These are phyloP conservation scores for Edhazardia aedis DNA, from an alignment of 371 early-diverging fungal species.

Conservation along the genomic window DNA sequence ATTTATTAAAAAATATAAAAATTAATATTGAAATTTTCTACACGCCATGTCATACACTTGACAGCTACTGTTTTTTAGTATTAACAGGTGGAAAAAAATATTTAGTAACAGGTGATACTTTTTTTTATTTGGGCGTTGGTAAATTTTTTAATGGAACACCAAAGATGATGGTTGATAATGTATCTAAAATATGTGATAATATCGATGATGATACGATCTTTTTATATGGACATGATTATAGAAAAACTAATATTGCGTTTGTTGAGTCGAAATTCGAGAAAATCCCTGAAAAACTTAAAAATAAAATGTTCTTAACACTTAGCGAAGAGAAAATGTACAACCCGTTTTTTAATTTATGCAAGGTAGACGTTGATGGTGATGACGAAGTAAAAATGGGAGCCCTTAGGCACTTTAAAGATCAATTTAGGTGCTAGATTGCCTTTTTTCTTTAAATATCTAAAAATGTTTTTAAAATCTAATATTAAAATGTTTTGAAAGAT, in stretches of 20 bases:
- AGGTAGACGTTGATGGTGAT: neutral
- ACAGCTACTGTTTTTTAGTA: conserved; percentile 27
- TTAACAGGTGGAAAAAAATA: neutral
- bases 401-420: neutral
- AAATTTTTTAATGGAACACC: conserved; percentile 42
- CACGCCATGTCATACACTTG: conserved; percentile 42
- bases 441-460: too few species aligned
- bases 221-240: conserved; percentile 46
- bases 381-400: neutral
- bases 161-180: conserved; percentile 21
- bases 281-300: neutral
- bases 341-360: conserved; percentile 18
- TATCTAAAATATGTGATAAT: conserved; percentile 13
- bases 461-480: too few species aligned
- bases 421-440: too few species aligned
- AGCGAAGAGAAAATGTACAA: conserved; percentile 26
- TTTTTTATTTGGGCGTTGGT: conserved; percentile 44
- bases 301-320: conserved; percentile 22
- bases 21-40: conserved; percentile 17
- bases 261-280: conserved; percentile 6
- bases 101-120: conserved; percentile 38
- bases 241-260: conserved; percentile 24
- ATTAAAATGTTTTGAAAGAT: too few species aligned
- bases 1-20: too few species aligned
- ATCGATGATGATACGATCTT: conserved; percentile 13